Base-by-base conservation (phyloP, 2,329 filamentous ascomycete species). In the Cordyceps cicadae region DNA sequence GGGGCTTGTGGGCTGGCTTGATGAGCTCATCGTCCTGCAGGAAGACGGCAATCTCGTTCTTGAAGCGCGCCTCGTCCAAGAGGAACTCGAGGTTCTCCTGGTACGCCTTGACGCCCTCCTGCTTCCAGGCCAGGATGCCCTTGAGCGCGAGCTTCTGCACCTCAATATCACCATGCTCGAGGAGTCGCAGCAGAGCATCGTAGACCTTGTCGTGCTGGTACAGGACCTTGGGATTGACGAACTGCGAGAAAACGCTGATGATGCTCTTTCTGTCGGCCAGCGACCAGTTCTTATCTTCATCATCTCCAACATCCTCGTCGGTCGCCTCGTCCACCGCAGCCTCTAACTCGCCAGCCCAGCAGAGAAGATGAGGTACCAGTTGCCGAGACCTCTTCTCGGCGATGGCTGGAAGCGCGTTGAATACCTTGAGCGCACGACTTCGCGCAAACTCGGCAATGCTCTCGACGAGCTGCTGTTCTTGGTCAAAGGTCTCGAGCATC, bases 1-100 rank as follows among this genome's bases (percentile, higher is more conserved):
- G 83, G 3, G 77, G 69, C 9, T 88, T 85, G 69, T 99, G 91
- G 55, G 88, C 84, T 7, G 86, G 77, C 65, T 87, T 86, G 65
- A 97, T 88, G 59, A 87, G 75, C 61, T 86, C 86, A 19, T 89
- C 87, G 17, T 88, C 83, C 68, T 91, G 88, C 58, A 99, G 82
- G 65, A 99, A 88, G 5, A 94, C 85, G 0, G 91, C 88, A n/a
- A 99, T 81, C 70, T 97, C 93, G 68, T 97, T 94, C 69, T 92
- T 90, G 75, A 97, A 96, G 54, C 90, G 84, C 26, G 89, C 87
- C 64, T 97, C 94, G 66, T 99, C 94, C 9, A 97, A 82, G 2
- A 99, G 79, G 67, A 91, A 92, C 63, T 91, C 82, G 26, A 99
- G 75, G 66, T 92, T 90, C 66, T 97, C 92, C 67, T 92, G 85